These are phyloP conservation scores for Platanus orientalis DNA, from an alignment of 164 flowering plant species.

Conservation along the genomic window DNA sequence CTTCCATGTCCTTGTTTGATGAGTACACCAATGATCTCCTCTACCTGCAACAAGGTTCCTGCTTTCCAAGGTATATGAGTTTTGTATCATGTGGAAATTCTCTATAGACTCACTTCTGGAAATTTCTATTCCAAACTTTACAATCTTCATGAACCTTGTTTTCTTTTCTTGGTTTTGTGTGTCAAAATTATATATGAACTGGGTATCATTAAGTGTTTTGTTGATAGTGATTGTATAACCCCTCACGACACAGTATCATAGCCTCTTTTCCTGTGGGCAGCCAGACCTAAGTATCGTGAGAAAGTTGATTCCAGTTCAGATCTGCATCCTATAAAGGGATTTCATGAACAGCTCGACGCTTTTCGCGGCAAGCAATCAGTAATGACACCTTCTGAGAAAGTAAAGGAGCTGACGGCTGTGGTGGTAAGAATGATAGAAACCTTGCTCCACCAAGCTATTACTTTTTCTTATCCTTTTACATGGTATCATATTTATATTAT, in stretches of 20 bases:
- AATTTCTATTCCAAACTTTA: no score
- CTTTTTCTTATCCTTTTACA: no score
- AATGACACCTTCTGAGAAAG: conserved; percentile 26
- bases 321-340: conserved; percentile 12
- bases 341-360: conserved; percentile 16
- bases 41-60: conserved; percentile 78
- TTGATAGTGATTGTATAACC: no score
- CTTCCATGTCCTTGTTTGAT: conserved; percentile 70
- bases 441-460: no score
- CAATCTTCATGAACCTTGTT: no score
- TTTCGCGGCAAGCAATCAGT: conserved; percentile 15
- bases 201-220: no score
- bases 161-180: no score
- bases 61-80: conserved; percentile 96
- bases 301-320: conserved; percentile 8
- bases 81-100: no score
- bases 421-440: conserved; percentile 31
- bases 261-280: conserved; percentile 19
- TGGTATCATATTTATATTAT: no score
- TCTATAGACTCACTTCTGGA: no score
- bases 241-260: conserved; percentile 5
- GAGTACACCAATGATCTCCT: conserved; percentile 89
- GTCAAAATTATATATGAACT: no score
- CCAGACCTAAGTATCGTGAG: conserved; percentile 30
- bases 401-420: conserved; percentile 21